Conservation (phyloP, 306 rosid genomes). For the Cyclanthera cordifolia region DNA sequence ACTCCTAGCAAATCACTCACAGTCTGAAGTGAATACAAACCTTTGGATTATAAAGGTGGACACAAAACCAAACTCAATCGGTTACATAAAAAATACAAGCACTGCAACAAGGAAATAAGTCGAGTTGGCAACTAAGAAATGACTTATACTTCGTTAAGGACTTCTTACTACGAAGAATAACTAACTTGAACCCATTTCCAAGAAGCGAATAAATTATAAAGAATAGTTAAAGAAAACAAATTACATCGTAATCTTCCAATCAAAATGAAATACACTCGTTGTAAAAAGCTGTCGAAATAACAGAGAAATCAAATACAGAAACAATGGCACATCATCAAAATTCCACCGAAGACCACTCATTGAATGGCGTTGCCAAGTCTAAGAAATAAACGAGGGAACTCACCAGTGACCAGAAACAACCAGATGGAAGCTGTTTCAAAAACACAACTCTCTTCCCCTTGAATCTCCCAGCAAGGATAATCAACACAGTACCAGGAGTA, state of each 20-base stretch:
- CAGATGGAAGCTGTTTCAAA: constrained; percentile 63
- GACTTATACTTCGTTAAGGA: background rate
- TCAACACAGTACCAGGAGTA: constrained; percentile 53
- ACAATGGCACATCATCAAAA: background rate
- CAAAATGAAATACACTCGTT: background rate
- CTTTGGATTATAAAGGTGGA: background rate
- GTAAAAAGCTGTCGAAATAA: background rate
- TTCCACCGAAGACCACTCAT: background rate
- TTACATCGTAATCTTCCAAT: background rate
- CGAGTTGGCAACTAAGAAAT: background rate
- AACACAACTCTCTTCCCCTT: constrained; percentile 64
- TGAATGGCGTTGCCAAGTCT: background rate
- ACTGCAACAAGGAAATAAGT: background rate
- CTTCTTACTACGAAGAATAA: background rate
- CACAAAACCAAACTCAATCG: background rate
- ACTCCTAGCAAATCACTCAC: background rate
- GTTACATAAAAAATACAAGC: background rate
- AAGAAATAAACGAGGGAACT: background rate
- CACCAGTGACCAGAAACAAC: constrained; percentile 64
- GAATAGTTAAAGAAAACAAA: background rate
- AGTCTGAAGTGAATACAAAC: background rate
- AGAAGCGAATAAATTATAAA: background rate
- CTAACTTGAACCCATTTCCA: background rate
- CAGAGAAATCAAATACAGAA: background rate
- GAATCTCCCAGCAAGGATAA: constrained; percentile 60